Percentiles rank a stretch among this genome's conserved stretches.
phyloP scores from a whole-genome alignment of 345 rosid species.

The Boechera retrofracta region DNA sequence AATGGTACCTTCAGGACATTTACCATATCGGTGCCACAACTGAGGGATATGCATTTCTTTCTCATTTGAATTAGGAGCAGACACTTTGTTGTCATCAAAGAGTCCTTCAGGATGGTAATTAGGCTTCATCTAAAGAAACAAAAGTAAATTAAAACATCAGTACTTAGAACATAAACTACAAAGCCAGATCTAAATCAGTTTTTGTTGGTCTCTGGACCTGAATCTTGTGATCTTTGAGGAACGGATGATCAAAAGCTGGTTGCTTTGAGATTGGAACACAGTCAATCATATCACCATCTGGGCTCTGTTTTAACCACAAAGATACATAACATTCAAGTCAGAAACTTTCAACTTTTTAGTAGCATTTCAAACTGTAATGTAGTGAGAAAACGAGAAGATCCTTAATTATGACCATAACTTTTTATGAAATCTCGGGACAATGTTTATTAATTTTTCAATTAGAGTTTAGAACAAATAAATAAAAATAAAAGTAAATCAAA shows the following conservation, averaged over 20 bases:
- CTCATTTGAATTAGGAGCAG: constrained; percentile 53
- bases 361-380: constrained; percentile 2
- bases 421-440: constrained; percentile 16
- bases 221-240: constrained; percentile 92
- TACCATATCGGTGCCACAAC: constrained; percentile 82
- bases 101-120: constrained; percentile 84
- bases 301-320: constrained; percentile 55
- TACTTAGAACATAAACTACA: neutral
- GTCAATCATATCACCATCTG: constrained; percentile 84
- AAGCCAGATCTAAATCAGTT: neutral
- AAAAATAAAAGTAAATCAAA: constrained; percentile 18
- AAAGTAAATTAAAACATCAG: constrained; percentile 14
- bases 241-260: constrained; percentile 98
- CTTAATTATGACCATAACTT: constrained; percentile 34
- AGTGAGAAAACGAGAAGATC: neutral
- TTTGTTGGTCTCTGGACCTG: constrained; percentile 56
- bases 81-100: constrained; percentile 73
- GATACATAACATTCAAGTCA: constrained; percentile 5
- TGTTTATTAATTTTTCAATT: constrained; percentile 25
- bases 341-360: constrained; percentile 5
- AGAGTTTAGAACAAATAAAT: neutral
- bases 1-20: constrained; percentile 76
- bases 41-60: constrained; percentile 65
- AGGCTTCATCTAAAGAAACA: constrained; percentile 73
- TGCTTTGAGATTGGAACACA: constrained; percentile 85